A percentile compares a stretch with the other conserved stretches of the same genome.
These are phyloP conservation scores for Globisporangium viniferum DNA, from an alignment of 352 stramenopile genomes.

Conservation along the genomic window DNA sequence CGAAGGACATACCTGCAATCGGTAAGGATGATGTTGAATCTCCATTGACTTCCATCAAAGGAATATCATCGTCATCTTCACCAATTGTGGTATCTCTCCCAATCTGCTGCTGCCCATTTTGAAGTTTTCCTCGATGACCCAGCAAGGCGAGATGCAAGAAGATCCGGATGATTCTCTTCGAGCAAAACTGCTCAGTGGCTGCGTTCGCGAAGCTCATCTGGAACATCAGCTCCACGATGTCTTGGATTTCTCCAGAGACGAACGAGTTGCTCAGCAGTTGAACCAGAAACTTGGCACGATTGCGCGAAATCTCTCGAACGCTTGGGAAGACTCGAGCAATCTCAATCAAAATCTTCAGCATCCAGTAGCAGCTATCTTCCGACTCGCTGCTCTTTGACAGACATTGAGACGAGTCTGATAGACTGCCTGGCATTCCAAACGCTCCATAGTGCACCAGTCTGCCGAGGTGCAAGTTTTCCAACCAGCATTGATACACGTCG, in stretches of 20 bases:
- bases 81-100: neutral
- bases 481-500: constrained; percentile 79
- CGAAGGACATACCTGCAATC: constrained; percentile 63
- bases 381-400: constrained; percentile 15
- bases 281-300: constrained; percentile 49
- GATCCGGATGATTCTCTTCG: constrained; percentile 49
- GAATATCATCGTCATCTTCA: constrained; percentile 47
- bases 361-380: constrained; percentile 49
- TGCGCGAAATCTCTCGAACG: constrained; percentile 38
- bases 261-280: constrained; percentile 54
- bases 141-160: constrained; percentile 66
- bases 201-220: constrained; percentile 42
- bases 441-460: constrained; percentile 32
- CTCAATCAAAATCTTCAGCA: constrained; percentile 73
- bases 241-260: constrained; percentile 46
- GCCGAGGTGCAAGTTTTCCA: constrained; percentile 64
- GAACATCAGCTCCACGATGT: constrained; percentile 64
- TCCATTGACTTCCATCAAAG: constrained; percentile 60
- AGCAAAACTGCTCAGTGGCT: constrained; percentile 44
- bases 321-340: constrained; percentile 56
- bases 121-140: constrained; percentile 34
- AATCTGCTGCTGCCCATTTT: neutral
- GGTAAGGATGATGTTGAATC: constrained; percentile 51
- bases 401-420: constrained; percentile 3
- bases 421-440: constrained; percentile 31